Conservation (phyloP, 192 early-diverging fungal species). For the Backusella tarrabulga region DNA sequence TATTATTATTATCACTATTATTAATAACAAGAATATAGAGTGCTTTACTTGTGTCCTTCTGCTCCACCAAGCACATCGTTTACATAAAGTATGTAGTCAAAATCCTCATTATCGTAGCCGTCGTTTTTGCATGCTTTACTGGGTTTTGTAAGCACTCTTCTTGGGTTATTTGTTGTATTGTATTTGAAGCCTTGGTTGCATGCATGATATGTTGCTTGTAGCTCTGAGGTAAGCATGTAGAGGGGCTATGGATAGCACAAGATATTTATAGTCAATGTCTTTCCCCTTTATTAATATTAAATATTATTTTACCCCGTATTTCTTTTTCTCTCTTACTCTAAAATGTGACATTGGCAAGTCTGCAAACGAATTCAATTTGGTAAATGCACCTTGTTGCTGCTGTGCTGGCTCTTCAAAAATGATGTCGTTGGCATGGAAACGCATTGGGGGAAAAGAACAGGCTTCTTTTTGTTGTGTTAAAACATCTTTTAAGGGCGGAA, state of each 20-base stretch:
- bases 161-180: constrained; percentile 79
- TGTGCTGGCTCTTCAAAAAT: constrained; percentile 7
- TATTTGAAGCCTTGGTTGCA: constrained; percentile 83
- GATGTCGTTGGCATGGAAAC: neutral
- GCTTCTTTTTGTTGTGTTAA: neutral
- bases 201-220: constrained; percentile 25
- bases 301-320: constrained; percentile 10
- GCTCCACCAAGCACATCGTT: constrained; percentile 90
- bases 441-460: neutral
- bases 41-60: constrained; percentile 80
- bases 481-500: constrained; percentile 7
- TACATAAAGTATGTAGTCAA: constrained; percentile 96
- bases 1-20: neutral
- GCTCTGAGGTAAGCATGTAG: constrained; percentile 19
- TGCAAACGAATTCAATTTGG: neutral
- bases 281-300: neutral
- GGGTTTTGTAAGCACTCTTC: constrained; percentile 95
- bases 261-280: neutral
- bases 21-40: constrained; percentile 38
- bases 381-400: neutral
- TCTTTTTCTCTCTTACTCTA: constrained; percentile 9
- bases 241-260: constrained; percentile 23
- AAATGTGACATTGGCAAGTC: constrained; percentile 15
- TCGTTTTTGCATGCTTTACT: constrained; percentile 89
- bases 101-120: constrained; percentile 93